Conservation (phyloP, 1,139 yeast genomes). For the Arxiozyma heterogenica region DNA sequence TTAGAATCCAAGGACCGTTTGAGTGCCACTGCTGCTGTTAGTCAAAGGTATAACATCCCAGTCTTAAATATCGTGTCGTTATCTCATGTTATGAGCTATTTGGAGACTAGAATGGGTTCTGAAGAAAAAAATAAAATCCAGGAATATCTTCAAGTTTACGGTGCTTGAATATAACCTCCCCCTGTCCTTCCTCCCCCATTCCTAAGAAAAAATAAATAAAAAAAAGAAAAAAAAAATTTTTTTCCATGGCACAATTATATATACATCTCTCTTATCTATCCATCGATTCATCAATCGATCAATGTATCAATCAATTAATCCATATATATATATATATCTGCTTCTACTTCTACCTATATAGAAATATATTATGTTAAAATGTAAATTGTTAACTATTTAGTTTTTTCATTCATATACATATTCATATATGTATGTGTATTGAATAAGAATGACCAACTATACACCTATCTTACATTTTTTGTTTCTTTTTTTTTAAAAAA, state of each 20-base stretch:
- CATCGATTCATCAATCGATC: too few relatives aligned
- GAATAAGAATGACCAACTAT: too few relatives aligned
- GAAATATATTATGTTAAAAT: too few relatives aligned
- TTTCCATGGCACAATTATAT: neutral
- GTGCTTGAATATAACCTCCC: constrained; percentile 26
- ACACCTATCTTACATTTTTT: too few relatives aligned
- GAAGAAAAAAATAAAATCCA: constrained; percentile 49
- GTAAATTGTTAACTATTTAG: too few relatives aligned
- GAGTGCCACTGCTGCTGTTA: constrained; percentile 78
- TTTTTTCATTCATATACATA: neutral
- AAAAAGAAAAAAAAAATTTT: too few relatives aligned
- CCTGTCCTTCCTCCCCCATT: too few relatives aligned
- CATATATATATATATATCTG: neutral
- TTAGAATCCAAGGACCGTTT: constrained; percentile 36
- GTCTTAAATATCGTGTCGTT: constrained; percentile 74
- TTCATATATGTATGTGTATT: neutral
- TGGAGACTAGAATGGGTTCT: constrained; percentile 45
- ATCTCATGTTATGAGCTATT: constrained; percentile 59
- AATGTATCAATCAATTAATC: neutral
- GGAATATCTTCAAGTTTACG: constrained; percentile 45
- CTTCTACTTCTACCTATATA: too few relatives aligned
- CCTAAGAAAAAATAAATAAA: too few relatives aligned
- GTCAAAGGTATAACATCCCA: constrained; percentile 66
- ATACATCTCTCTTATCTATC: too few relatives aligned
- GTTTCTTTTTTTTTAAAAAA: too few relatives aligned